A percentile compares a stretch with the other conserved stretches of the same genome.
phyloP scores from a whole-genome alignment of 1,284 basidiomycete genomes.

The Cryptococcus neoformans region DNA sequence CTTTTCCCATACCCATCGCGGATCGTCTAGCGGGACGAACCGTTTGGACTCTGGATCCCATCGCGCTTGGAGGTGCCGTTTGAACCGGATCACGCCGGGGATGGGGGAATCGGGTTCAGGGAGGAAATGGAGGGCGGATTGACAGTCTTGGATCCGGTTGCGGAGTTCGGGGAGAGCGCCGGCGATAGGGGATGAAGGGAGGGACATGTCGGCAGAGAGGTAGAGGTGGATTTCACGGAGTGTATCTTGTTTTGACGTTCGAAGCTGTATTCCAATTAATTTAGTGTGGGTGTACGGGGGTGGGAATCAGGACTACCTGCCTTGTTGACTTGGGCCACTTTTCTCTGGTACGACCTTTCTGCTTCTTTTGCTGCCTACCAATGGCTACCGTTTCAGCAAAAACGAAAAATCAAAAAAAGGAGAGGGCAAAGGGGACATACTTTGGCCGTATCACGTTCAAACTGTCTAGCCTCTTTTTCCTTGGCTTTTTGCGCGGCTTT shows the following conservation, averaged over 20 bases:
- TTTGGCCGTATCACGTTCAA: constrained; percentile 33
- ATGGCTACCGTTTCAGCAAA: neutral
- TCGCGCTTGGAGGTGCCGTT: constrained; percentile 34
- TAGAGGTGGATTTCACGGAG: constrained; percentile 45
- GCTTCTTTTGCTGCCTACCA: constrained; percentile 35
- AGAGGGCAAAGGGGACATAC: no score
- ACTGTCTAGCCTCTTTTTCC: constrained; percentile 28
- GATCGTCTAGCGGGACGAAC: constrained; percentile 32
- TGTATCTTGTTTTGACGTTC: constrained; percentile 41
- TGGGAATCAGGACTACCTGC: constrained; percentile 13
- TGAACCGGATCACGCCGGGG: constrained; percentile 39
- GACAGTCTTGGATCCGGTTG: constrained; percentile 29
- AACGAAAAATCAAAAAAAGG: no score
- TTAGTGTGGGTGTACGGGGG: neutral
- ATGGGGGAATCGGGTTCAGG: constrained; percentile 24
- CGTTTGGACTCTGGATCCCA: constrained; percentile 31
- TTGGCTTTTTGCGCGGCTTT: constrained; percentile 23
- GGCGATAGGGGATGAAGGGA: constrained; percentile 37
- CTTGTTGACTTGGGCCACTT: constrained; percentile 34
- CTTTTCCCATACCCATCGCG: constrained; percentile 48
- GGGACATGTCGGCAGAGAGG: constrained; percentile 39
- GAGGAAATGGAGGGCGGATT: constrained; percentile 28
- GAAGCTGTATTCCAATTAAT: constrained; percentile 28
- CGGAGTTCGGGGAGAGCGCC: constrained; percentile 39
- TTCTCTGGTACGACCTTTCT: constrained; percentile 38